Percentiles rank a stretch among this genome's conserved stretches.
Evolutionary conservation across 495 filamentous ascomycete species (phyloP).

Genomic region (Terfezia boudieri): DNA sequence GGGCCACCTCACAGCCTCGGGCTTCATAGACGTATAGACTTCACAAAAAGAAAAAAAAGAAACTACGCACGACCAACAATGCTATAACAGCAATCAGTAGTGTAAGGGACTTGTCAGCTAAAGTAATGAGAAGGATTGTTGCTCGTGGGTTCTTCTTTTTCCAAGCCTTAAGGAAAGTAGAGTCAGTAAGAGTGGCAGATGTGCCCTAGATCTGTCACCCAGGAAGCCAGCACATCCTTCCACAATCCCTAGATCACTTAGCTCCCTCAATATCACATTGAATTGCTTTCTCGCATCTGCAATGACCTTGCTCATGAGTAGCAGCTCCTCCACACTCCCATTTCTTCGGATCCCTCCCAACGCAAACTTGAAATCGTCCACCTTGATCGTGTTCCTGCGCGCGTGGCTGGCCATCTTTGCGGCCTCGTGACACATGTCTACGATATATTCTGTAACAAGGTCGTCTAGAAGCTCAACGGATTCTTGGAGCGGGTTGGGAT

Average conservation of each 20-base stretch:
- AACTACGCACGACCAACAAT: too few relatives aligned
- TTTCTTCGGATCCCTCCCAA: conserved; percentile 62
- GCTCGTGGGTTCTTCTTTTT: too few relatives aligned
- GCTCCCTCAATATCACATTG: conserved; percentile 11
- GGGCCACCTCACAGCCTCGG: too few relatives aligned
- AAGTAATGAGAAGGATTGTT: too few relatives aligned
- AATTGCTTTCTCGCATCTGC: conserved; percentile 16
- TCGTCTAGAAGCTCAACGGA: conserved; percentile 79
- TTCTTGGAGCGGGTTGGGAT: conserved; percentile 43
- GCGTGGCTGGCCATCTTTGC: conserved; percentile 58
- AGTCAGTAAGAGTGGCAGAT: too few relatives aligned
- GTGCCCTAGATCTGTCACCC: too few relatives aligned
- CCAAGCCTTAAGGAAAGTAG: too few relatives aligned
- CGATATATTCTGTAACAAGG: conserved; percentile 62
- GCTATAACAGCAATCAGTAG: too few relatives aligned
- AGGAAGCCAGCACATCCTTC: background rate
- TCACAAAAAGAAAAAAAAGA: too few relatives aligned
- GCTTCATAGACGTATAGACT: too few relatives aligned
- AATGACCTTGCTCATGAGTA: conserved; percentile 24
- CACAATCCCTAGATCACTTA: background rate
- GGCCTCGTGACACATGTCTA: conserved; percentile 49
- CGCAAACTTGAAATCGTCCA: conserved; percentile 90
- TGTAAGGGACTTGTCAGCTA: too few relatives aligned
- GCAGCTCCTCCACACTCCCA: conserved; percentile 71
- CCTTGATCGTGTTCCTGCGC: conserved; percentile 82